These are phyloP conservation scores for Strobilomyces confusus DNA, from an alignment of 768 basidiomycete species.

Conservation along the genomic window DNA sequence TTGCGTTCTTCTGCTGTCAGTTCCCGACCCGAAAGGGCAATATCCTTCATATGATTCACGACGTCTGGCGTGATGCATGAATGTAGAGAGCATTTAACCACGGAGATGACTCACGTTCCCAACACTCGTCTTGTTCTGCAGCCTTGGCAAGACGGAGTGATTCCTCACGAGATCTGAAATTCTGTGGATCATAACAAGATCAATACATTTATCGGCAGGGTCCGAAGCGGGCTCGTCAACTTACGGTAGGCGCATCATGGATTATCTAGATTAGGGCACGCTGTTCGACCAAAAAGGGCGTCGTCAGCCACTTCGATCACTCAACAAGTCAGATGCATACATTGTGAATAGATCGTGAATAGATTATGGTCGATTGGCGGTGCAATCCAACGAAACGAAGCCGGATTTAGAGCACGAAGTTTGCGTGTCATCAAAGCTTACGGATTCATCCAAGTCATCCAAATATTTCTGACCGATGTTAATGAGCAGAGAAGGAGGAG, in stretches of 20 bases:
- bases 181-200: too few species aligned
- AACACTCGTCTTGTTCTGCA: too few species aligned
- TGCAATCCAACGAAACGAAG: background rate
- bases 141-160: too few species aligned
- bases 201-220: background rate
- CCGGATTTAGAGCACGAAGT: background rate
- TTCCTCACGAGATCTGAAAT: too few species aligned
- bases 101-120: too few species aligned
- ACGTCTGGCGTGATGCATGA: too few species aligned
- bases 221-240: background rate
- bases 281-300: background rate
- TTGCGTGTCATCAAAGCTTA: background rate
- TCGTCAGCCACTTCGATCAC: background rate
- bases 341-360: background rate
- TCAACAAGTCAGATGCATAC: background rate
- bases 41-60: too few species aligned
- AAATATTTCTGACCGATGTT: background rate
- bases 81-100: background rate
- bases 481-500: background rate
- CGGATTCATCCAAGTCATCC: too few species aligned
- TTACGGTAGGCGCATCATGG: background rate
- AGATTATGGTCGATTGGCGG: background rate
- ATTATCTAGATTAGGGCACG: background rate
- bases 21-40: background rate
- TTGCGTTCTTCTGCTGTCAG: too few species aligned